A percentile compares a stretch with the other conserved stretches of the same genome.
Evolutionary conservation across 345 rosid species (phyloP).

Genomic region (Lenwebbia sp.): DNA sequence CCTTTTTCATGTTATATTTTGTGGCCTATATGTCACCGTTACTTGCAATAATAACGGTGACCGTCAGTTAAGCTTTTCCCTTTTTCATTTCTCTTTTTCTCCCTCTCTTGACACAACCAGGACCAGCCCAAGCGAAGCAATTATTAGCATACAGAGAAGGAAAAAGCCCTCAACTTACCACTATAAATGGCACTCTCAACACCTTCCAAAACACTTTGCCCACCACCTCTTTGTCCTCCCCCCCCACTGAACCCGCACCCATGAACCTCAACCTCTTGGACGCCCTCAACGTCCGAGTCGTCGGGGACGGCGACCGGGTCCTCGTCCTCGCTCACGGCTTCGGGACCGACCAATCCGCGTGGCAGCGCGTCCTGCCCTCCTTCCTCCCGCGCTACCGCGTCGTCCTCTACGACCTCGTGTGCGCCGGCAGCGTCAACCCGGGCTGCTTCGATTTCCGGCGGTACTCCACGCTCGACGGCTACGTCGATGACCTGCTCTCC

Average conservation of each 20-base stretch:
- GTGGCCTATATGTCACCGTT: too few relatives aligned
- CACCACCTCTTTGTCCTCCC: not conserved
- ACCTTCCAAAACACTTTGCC: not conserved
- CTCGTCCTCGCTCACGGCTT: slow-evolving; percentile 71
- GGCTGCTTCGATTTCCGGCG: slow-evolving; percentile 51
- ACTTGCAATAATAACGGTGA: too few relatives aligned
- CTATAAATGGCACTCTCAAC: not conserved
- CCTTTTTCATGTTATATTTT: too few relatives aligned
- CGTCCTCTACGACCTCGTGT: slow-evolving; percentile 69
- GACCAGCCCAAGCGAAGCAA: not conserved
- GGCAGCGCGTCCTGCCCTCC: slow-evolving; percentile 73
- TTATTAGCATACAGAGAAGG: not conserved
- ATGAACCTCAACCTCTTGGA: slow-evolving; percentile 50
- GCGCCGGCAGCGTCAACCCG: slow-evolving; percentile 87
- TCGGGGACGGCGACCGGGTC: slow-evolving; percentile 55
- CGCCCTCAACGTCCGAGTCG: slow-evolving; percentile 61
- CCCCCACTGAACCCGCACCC: not conserved
- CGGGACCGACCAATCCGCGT: slow-evolving; percentile 84
- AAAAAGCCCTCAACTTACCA: not conserved
- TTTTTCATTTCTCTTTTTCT: not conserved
- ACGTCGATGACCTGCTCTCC: slow-evolving; percentile 66
- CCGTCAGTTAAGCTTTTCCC: too few relatives aligned
- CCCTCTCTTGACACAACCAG: not conserved
- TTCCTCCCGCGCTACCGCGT: slow-evolving; percentile 37
- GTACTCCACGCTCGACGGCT: slow-evolving; percentile 63